These are phyloP conservation scores for Cyberlindnera americana DNA, from an alignment of 805 yeast genomes.

Conservation along the genomic window DNA sequence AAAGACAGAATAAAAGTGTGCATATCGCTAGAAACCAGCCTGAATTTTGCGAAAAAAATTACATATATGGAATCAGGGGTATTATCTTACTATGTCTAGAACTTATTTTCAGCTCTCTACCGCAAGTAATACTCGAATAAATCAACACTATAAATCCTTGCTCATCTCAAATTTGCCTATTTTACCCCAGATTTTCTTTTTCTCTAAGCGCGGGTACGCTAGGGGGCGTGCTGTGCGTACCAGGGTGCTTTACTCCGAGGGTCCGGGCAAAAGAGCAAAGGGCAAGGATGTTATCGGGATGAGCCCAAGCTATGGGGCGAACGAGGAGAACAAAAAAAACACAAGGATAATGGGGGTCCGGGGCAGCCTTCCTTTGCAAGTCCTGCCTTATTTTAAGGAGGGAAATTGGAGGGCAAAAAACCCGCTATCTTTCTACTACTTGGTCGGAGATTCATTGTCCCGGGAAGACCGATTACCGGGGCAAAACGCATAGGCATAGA, in stretches of 20 bases:
- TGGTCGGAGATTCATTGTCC: no score
- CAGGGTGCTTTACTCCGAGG: conserved; percentile 14
- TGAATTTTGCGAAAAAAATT: not conserved
- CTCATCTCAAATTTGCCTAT: not conserved
- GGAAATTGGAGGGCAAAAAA: no score
- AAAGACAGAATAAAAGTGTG: not conserved
- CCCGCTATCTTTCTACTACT: no score
- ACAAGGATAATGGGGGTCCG: no score
- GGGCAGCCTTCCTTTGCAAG: no score
- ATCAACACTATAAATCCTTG: no score
- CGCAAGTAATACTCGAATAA: no score
- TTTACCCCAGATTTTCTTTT: conserved; percentile 20
- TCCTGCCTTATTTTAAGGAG: no score
- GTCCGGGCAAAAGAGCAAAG: conserved; percentile 7
- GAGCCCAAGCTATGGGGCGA: not conserved
- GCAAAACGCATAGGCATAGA: no score
- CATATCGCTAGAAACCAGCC: not conserved
- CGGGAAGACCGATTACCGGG: no score
- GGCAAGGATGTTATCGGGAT: conserved; percentile 8
- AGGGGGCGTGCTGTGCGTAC: conserved; percentile 4
- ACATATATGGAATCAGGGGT: not conserved
- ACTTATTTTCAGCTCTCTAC: not conserved
- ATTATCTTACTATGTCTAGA: not conserved
- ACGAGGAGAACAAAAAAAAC: not conserved
- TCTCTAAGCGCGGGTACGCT: no score